Evolutionary conservation across 2,329 filamentous ascomycete species (phyloP).

Genomic region (Aspergillus ochraceoroseus): DNA sequence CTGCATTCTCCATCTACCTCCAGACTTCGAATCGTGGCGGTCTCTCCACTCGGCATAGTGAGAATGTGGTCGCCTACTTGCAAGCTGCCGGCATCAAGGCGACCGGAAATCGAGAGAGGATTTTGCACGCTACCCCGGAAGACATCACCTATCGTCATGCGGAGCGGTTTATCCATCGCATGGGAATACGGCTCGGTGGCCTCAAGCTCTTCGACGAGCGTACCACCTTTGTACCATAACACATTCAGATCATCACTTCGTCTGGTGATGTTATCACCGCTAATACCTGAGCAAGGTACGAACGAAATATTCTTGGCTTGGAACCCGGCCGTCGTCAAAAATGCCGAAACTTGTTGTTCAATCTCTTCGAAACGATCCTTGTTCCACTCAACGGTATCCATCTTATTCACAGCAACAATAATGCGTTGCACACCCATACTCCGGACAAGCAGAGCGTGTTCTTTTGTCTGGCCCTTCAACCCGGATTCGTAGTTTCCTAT

Average conservation of each 20-base stretch:
- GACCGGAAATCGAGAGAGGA: constrained; percentile 77
- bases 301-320: constrained; percentile 75
- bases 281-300: constrained; percentile 82
- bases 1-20: constrained; percentile 66
- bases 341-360: constrained; percentile 72
- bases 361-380: constrained; percentile 81
- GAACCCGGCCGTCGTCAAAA: constrained; percentile 78
- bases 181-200: constrained; percentile 68
- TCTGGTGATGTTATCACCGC: constrained; percentile 75
- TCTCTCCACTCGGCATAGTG: constrained; percentile 75
- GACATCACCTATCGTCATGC: constrained; percentile 82
- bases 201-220: constrained; percentile 79
- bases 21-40: constrained; percentile 73
- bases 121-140: constrained; percentile 75
- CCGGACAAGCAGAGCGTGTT: constrained; percentile 82
- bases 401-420: constrained; percentile 91
- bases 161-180: constrained; percentile 70
- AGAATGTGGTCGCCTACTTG: constrained; percentile 78
- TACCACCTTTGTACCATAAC: constrained; percentile 75
- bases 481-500: constrained; percentile 91
- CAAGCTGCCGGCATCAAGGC: constrained; percentile 75
- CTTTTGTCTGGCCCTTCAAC: constrained; percentile 85
- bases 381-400: constrained; percentile 82
- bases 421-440: constrained; percentile 86
- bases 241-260: constrained; percentile 46